Percentiles rank a stretch among this genome's conserved stretches.
Evolutionary conservation across 2,329 filamentous ascomycete genomes (phyloP).

Genomic region (Aspergillus persii): DNA sequence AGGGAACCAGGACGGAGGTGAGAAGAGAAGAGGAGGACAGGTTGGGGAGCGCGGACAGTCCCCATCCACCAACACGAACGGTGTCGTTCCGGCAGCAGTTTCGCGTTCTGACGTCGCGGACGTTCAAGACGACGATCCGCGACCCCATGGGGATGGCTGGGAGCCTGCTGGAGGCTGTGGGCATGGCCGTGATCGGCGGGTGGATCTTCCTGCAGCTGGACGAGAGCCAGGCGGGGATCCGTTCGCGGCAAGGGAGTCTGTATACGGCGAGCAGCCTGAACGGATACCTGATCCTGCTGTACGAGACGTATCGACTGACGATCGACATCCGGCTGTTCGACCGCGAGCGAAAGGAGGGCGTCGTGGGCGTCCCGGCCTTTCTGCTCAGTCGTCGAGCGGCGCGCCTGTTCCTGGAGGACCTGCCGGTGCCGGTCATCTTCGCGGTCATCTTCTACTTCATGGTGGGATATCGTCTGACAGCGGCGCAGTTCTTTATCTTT

Average conservation of each 20-base stretch:
- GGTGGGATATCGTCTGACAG: constrained; percentile 66
- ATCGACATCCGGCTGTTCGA: constrained; percentile 75
- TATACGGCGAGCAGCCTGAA: constrained; percentile 71
- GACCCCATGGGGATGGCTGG: constrained; percentile 74
- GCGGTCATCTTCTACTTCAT: constrained; percentile 75
- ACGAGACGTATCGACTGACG: constrained; percentile 72
- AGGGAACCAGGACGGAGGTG: constrained; percentile 2
- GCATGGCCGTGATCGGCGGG: constrained; percentile 69
- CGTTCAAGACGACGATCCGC: constrained; percentile 69
- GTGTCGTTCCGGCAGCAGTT: constrained; percentile 63
- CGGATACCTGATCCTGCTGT: constrained; percentile 72
- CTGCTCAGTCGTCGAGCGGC: constrained; percentile 68
- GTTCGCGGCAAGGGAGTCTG: constrained; percentile 69
- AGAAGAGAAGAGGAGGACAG: not conserved
- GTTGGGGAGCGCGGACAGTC: not conserved
- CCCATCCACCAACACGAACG: constrained; percentile 34
- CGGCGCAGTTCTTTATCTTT: constrained; percentile 67
- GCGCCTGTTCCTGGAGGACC: constrained; percentile 66
- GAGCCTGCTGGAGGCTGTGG: constrained; percentile 65
- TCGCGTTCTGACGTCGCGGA: constrained; percentile 64
- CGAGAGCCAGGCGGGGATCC: constrained; percentile 66
- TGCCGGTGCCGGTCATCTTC: constrained; percentile 70
- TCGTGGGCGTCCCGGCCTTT: constrained; percentile 67
- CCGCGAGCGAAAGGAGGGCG: constrained; percentile 70
- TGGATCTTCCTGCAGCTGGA: constrained; percentile 70